Evolutionary conservation across 2,329 filamentous ascomycete genomes (phyloP).

Genomic region (Verruconis gallopava): DNA sequence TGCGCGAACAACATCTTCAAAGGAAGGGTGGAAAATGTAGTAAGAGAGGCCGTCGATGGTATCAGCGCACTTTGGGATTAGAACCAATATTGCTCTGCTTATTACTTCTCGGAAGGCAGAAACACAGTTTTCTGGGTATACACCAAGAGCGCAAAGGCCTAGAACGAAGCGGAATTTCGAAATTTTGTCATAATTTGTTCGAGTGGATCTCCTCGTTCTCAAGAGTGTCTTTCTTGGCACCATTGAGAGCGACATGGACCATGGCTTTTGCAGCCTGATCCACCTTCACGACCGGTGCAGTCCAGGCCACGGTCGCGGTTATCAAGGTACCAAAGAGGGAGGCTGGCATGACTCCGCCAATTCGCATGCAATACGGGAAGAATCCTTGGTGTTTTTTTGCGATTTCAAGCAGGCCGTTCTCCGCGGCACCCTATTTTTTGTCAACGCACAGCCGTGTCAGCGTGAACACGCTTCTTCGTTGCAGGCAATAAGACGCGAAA

Average conservation of each 20-base stretch:
- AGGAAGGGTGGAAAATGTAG: constrained; percentile 76
- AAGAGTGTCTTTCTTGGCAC: not conserved
- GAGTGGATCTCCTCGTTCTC: not conserved
- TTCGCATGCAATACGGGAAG: not conserved
- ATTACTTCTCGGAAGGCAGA: no score
- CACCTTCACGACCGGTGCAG: not conserved
- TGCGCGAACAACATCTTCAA: constrained; percentile 57
- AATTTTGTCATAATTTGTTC: no score
- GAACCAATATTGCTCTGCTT: no score
- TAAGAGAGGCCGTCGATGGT: constrained; percentile 80
- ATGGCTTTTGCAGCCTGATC: not conserved
- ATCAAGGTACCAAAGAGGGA: not conserved
- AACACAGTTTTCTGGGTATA: no score
- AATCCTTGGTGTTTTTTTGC: not conserved
- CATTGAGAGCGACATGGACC: not conserved
- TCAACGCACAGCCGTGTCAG: not conserved
- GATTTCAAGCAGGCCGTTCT: not conserved
- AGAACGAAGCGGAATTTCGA: no score
- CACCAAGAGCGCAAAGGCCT: no score
- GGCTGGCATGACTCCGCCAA: not conserved
- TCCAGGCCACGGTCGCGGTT: not conserved
- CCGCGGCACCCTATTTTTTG: not conserved
- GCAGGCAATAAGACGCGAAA: not conserved
- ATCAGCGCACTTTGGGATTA: constrained; percentile 32
- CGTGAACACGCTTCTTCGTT: not conserved